phyloP scores from a whole-genome alignment of 805 yeast species.

The Yamadazyma scolyti region DNA sequence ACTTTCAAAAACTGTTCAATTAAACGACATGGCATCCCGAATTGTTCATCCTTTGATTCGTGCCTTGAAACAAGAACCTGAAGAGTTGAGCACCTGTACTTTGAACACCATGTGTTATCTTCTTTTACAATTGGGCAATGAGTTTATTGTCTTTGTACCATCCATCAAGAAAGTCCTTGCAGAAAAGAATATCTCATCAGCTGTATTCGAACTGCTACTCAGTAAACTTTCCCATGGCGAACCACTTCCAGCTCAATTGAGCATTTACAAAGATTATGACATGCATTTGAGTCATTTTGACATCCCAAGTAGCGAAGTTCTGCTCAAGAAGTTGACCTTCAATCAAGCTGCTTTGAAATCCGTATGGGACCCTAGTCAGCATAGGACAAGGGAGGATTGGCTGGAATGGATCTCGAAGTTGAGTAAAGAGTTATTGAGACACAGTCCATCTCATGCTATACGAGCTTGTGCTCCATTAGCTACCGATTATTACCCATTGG shows the following conservation, averaged over 20 bases:
- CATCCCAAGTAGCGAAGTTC: constrained; percentile 59
- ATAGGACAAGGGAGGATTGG: constrained; percentile 94
- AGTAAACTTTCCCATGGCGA: constrained; percentile 77
- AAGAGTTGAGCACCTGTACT: constrained; percentile 60
- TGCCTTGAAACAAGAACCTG: constrained; percentile 49
- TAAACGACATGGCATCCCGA: constrained; percentile 86
- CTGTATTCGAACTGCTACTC: constrained; percentile 77
- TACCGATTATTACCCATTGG: constrained; percentile 79
- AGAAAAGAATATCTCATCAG: constrained; percentile 61
- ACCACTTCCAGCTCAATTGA: constrained; percentile 74
- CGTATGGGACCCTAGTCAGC: constrained; percentile 90
- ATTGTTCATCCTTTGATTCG: constrained; percentile 83
- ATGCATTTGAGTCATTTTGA: constrained; percentile 39
- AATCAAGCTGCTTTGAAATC: constrained; percentile 62
- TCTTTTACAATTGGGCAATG: constrained; percentile 76
- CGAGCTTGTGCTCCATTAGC: constrained; percentile 92
- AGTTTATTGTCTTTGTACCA: constrained; percentile 83
- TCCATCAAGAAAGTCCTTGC: constrained; percentile 66
- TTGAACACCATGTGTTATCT: constrained; percentile 79
- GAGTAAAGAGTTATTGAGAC: constrained; percentile 80
- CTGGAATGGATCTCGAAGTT: constrained; percentile 92
- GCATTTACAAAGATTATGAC: constrained; percentile 61
- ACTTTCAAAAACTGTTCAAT: constrained; percentile 63
- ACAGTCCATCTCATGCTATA: constrained; percentile 91
- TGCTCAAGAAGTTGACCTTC: constrained; percentile 70